These are phyloP conservation scores for Lolium multiflorum DNA, from an alignment of 176 grass and related monocot genomes.

Conservation along the genomic window DNA sequence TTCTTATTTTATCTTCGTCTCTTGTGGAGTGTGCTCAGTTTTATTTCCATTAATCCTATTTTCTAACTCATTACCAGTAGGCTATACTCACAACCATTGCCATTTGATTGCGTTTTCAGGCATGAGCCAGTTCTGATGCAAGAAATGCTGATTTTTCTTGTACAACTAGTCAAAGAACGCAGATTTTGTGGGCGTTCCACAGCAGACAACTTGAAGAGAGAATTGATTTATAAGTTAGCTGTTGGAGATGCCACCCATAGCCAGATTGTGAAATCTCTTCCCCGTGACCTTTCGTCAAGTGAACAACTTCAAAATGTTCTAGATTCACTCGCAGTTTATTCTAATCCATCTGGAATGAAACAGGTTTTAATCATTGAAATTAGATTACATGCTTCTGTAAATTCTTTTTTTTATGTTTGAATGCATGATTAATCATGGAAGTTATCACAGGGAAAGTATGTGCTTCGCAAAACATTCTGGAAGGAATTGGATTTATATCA, in stretches of 20 bases:
- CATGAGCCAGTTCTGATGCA: conserved; percentile 87
- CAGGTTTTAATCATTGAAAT: conserved; percentile 67
- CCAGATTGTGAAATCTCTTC: conserved; percentile 91
- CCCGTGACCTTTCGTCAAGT: conserved; percentile 77
- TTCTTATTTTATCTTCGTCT: conserved; percentile 7
- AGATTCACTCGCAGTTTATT: conserved; percentile 84
- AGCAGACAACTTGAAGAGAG: conserved; percentile 90
- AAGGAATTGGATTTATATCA: conserved; percentile 98
- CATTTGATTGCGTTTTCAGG: conserved; percentile 58
- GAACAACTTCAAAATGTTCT: conserved; percentile 85
- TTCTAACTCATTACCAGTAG: background rate
- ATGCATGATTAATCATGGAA: conserved; percentile 9
- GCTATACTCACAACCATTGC: background rate
- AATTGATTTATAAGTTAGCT: conserved; percentile 84
- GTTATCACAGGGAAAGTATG: conserved; percentile 84
- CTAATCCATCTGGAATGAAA: conserved; percentile 97
- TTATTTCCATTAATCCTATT: conserved; percentile 5
- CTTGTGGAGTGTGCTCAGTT: background rate
- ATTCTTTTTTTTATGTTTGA: conserved; percentile 25
- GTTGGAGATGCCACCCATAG: conserved; percentile 89
- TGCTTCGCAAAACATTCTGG: conserved; percentile 82
- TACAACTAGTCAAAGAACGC: conserved; percentile 96
- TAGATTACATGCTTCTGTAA: conserved; percentile 1
- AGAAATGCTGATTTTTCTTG: conserved; percentile 91
- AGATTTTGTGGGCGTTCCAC: conserved; percentile 89